Base-by-base conservation (phyloP, 78 protist genomes). In the Monosiga brevicollis region DNA sequence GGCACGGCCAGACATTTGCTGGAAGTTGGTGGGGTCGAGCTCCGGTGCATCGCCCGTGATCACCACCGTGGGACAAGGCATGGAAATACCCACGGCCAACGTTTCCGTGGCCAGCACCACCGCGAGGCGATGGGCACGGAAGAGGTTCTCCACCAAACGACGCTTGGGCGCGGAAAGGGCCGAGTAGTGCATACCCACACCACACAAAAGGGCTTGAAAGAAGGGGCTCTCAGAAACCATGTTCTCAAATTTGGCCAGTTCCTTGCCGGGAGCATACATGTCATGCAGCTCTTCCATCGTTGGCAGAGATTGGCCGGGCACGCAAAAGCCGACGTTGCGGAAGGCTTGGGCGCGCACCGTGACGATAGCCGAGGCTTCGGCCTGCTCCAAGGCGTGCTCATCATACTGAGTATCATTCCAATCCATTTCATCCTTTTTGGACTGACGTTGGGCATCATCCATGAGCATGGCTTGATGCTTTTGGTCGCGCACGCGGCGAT, bases 1-100 rank as follows among this genome's bases (percentile, higher is more conserved):
- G 0, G 96, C 93, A 34, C 98, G 90, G 22, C 98, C 98, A 11
- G 90, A 75, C 91, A 90, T 86, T 82, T 95, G 98, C n/a, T 91
- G 83, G 89, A 79, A 93, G 37, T 73, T 43, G 41, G 91, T 70
- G 39, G 93, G 35, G 79, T 88, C 84, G 41, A 94, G 87, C 75
- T 42, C 75, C 25, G 87, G 81, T 1, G 78, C 22, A 76, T 90
- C 94, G 74, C 94, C 93, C 42, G 87, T 86, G 35, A 95, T 71
- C 38, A 94, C 94, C 6, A 86, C 89, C 0, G 95, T 86, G 34
- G 77, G 62, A 54, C 92, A 87, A 0, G 98, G 98, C 92, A 89
- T 87, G 90, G 90, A 83, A 75, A 95, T 80, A 55, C 62, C 6
- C n/a, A 93, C 84, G 25, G 95, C 92, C 29, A 95, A 91, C 15